phyloP scores from a whole-genome alignment of 179 eudicot genomes.

The Spinacia oleracea region DNA sequence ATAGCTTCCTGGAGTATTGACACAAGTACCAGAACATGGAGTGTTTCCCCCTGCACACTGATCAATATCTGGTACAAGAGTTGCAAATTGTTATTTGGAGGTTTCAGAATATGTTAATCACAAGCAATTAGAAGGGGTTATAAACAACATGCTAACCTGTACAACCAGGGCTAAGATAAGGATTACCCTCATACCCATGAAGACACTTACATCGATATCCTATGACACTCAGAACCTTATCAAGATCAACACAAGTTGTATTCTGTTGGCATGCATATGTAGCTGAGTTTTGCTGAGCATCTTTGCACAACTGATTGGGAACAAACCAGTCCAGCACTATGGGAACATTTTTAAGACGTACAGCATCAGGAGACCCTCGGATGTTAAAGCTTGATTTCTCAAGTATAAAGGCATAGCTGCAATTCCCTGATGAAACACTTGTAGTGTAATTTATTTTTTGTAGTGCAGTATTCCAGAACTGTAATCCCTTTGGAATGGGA shows the following conservation, averaged over 20 bases:
- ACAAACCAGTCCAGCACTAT: conserved; percentile 46
- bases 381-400: conserved; percentile 27
- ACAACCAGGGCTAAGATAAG: conserved; percentile 42
- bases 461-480: conserved; percentile 7
- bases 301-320: conserved; percentile 25
- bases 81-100: not conserved
- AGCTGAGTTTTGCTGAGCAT: conserved; percentile 22
- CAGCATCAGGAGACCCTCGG: conserved; percentile 18
- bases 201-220: conserved; percentile 44
- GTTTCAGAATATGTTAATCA: not conserved
- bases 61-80: conserved; percentile 38
- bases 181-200: conserved; percentile 43
- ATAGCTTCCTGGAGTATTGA: conserved; percentile 41
- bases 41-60: conserved; percentile 33
- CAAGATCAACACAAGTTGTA: conserved; percentile 25
- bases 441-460: conserved; percentile 26
- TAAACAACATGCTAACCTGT: conserved; percentile 26
- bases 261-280: conserved; percentile 32
- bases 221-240: conserved; percentile 1
- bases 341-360: conserved; percentile 5
- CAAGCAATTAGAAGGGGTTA: conserved; percentile 9
- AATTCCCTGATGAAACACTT: conserved; percentile 27
- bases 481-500: conserved; percentile 41
- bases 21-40: conserved; percentile 41
- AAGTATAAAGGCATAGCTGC: conserved; percentile 33